A percentile compares a stretch with the other conserved stretches of the same genome.
These are phyloP conservation scores for Porpolomopsis calyptriformis DNA, from an alignment of 768 basidiomycete species.

Conservation along the genomic window DNA sequence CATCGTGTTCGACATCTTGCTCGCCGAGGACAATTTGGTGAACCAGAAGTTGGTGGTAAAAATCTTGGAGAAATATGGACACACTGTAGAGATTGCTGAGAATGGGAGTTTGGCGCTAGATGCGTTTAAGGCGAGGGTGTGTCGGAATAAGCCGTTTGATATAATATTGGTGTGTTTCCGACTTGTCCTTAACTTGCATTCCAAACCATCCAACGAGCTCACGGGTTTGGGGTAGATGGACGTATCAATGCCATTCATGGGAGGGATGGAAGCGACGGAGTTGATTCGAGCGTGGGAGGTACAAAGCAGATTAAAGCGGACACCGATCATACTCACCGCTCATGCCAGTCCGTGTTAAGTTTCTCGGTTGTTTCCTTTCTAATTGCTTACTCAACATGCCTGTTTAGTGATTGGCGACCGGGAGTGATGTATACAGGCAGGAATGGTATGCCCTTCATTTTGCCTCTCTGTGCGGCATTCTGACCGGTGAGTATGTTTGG, in stretches of 20 bases:
- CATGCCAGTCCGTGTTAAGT: constrained; percentile 70
- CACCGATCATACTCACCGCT: constrained; percentile 92
- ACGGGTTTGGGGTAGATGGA: constrained; percentile 61
- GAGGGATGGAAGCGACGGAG: constrained; percentile 95
- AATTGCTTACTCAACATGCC: background rate
- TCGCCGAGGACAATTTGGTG: constrained; percentile 95
- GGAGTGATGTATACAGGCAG: constrained; percentile 66
- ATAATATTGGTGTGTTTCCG: constrained; percentile 71
- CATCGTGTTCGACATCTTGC: constrained; percentile 80
- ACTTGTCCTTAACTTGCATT: background rate
- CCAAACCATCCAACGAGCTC: no score
- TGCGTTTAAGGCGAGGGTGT: constrained; percentile 71
- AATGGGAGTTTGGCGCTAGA: constrained; percentile 93
- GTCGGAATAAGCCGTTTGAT: constrained; percentile 69
- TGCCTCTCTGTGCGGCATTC: background rate
- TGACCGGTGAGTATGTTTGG: background rate
- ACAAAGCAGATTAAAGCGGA: constrained; percentile 55
- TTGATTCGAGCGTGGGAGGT: constrained; percentile 80
- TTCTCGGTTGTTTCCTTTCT: background rate
- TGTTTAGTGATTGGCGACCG: constrained; percentile 77
- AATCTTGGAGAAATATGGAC: constrained; percentile 92
- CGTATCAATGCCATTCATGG: constrained; percentile 97
- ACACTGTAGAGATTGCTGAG: constrained; percentile 93
- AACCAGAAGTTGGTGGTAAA: constrained; percentile 95
- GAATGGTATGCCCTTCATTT: constrained; percentile 31